phyloP scores from a whole-genome alignment of 2,329 filamentous ascomycete species.

The Ceratocystis huliohia region DNA sequence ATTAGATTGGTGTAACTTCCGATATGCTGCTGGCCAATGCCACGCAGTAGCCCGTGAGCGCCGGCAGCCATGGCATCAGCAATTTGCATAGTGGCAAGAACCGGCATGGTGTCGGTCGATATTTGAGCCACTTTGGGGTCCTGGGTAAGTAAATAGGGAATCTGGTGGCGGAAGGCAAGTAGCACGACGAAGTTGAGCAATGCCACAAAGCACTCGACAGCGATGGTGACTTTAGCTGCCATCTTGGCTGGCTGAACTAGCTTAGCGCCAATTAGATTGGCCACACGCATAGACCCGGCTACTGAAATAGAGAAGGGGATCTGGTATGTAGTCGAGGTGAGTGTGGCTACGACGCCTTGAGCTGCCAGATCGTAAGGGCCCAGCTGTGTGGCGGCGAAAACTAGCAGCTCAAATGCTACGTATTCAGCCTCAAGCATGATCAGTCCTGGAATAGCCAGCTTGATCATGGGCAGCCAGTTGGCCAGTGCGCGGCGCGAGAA shows the following conservation, averaged over 20 bases:
- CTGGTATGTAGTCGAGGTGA: slow-evolving; percentile 73
- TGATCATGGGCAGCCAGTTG: slow-evolving; percentile 71
- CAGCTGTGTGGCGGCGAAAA: slow-evolving; percentile 67
- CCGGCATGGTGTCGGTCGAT: slow-evolving; percentile 57
- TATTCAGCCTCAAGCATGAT: slow-evolving; percentile 92
- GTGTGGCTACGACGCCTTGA: slow-evolving; percentile 69
- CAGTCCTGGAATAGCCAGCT: slow-evolving; percentile 74
- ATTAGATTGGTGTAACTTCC: slow-evolving; percentile 81
- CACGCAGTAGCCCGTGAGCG: slow-evolving; percentile 73
- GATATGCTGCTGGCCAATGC: slow-evolving; percentile 76
- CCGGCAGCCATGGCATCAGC: slow-evolving; percentile 71
- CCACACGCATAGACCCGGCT: slow-evolving; percentile 74
- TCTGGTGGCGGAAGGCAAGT: slow-evolving; percentile 52
- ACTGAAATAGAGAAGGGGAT: slow-evolving; percentile 87
- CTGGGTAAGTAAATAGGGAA: slow-evolving; percentile 67
- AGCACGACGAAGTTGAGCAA: slow-evolving; percentile 65
- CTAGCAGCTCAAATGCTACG: slow-evolving; percentile 83
- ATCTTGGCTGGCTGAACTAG: slow-evolving; percentile 69
- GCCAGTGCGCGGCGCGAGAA: slow-evolving; percentile 56
- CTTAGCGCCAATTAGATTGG: slow-evolving; percentile 81
- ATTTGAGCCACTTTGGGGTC: slow-evolving; percentile 57
- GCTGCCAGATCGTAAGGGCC: slow-evolving; percentile 71
- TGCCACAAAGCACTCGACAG: slow-evolving; percentile 56
- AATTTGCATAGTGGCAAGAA: slow-evolving; percentile 80
- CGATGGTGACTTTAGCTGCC: slow-evolving; percentile 64